Base-by-base conservation (phyloP, 2,329 filamentous ascomycete genomes). In the Penicillium griseofulvum region DNA sequence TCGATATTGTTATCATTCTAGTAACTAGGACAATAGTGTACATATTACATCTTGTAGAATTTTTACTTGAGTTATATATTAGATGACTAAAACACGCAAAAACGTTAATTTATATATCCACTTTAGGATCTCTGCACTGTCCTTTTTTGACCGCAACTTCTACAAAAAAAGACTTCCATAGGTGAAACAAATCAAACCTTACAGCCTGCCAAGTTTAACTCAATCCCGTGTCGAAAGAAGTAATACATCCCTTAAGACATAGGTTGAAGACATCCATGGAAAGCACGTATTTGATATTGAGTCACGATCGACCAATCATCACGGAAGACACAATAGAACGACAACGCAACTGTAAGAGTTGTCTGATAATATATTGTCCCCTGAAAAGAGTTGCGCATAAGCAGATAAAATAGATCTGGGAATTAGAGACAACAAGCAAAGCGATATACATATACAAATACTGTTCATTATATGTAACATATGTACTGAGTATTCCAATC, bases 1-100 rank as follows among this genome's bases (percentile, higher is more conserved):
- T 28, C 28, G 5, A 8, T 34, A 5, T n/a, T 8, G 1, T 46
- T 6, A 10, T n/a, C n/a, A 1, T 12, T 34, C 29, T 9, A 2
- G 29, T 0, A 11, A 5, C 17, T n/a, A 8, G 5, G 4, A 0
- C 12, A 34, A 12, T 11, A 0, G 11, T 3, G 6, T 8, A 1
- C 11, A 31, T 31, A 11, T 31, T n/a, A n/a, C 24, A 2, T 1
- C 5, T 5, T 5, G 8, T n/a, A 4, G 29, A 34, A 3, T 2
- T 8, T 8, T n/a, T 14, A 24, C 26, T 19, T 33, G 8, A 11
- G 4, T 24, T 46, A 1, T n/a, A 10, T 24, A 5, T 9, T 22
- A 2, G 11, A 45, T 10, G 12, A 45, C 3, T 1, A 24, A 16
- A n/a, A 7, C n/a, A 16, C 6, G 4, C 7, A n/a, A 14, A 17